Conservation (phyloP, 1,284 basidiomycete genomes). For the Fomitopsis betulina region DNA sequence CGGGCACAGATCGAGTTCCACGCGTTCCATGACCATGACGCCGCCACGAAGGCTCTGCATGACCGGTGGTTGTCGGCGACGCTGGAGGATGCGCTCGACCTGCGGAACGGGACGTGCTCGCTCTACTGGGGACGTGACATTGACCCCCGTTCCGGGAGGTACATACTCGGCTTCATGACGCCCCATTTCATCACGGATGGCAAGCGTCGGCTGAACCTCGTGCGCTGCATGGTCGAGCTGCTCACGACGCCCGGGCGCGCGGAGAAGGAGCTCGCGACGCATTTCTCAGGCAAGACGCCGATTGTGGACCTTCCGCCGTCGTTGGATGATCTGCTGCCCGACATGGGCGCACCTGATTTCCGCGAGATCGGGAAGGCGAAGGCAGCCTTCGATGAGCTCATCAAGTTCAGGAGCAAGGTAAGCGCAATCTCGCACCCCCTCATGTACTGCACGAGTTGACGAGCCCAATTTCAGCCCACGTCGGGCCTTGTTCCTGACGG, state of each 20-base stretch:
- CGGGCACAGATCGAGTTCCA: background rate
- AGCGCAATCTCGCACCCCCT: background rate
- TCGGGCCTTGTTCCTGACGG: background rate
- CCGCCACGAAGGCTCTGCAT: background rate
- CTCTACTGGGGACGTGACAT: conserved; percentile 1
- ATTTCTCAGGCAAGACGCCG: background rate
- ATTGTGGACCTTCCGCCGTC: background rate
- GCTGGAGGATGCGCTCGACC: background rate
- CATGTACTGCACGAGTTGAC: background rate
- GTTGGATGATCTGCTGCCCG: background rate
- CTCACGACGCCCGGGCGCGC: background rate
- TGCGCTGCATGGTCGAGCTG: conserved; percentile 3
- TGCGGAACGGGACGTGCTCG: background rate
- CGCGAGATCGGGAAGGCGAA: background rate
- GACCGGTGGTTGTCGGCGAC: background rate
- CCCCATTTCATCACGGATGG: conserved; percentile 4
- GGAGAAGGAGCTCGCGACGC: background rate
- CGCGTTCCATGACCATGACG: background rate
- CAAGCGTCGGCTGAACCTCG: background rate
- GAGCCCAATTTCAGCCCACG: background rate
- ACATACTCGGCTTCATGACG: conserved; percentile 3
- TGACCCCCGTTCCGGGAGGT: background rate
- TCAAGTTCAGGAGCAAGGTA: background rate
- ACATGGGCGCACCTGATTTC: background rate
- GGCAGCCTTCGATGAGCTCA: background rate